Conservation (phyloP, 2,329 filamentous ascomycete genomes). For the Chaetomium globosum region DNA sequence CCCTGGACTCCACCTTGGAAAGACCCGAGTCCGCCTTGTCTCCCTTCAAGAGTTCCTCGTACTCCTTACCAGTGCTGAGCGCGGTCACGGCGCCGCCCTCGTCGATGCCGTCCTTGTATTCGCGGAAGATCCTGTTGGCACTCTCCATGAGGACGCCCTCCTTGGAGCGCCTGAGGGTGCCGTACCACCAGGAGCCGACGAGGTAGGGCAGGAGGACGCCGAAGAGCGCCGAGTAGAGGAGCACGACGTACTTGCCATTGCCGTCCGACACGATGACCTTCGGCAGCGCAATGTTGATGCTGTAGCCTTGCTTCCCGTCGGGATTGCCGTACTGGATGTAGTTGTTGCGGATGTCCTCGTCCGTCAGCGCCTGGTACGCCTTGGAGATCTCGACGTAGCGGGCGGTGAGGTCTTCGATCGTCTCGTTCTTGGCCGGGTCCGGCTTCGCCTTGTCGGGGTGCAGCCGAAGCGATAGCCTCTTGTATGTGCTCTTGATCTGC, state of each 20-base stretch:
- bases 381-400: conserved; percentile 94
- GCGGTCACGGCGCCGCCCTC: conserved; percentile 78
- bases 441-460: conserved; percentile 93
- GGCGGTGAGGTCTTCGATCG: conserved; percentile 78
- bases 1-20: conserved; percentile 79
- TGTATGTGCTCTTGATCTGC: conserved; percentile 90
- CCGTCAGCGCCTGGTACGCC: conserved; percentile 95
- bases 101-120: conserved; percentile 83
- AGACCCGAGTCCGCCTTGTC: conserved; percentile 79
- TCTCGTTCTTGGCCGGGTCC: conserved; percentile 85
- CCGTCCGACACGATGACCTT: conserved; percentile 91
- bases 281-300: conserved; percentile 94
- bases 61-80: conserved; percentile 85
- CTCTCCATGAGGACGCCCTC: conserved; percentile 92
- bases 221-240: conserved; percentile 84
- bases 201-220: conserved; percentile 89
- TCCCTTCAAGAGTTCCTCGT: conserved; percentile 72
- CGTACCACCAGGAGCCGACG: conserved; percentile 98
- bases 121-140: conserved; percentile 90
- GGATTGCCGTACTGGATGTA: conserved; percentile 95
- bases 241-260: conserved; percentile 90
- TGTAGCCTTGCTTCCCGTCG: conserved; percentile 97
- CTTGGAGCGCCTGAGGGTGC: conserved; percentile 87
- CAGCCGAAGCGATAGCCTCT: conserved; percentile 77
- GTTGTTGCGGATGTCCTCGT: conserved; percentile 96